Conservation (phyloP, 805 yeast genomes). For the Barnettozyma pratensis region DNA sequence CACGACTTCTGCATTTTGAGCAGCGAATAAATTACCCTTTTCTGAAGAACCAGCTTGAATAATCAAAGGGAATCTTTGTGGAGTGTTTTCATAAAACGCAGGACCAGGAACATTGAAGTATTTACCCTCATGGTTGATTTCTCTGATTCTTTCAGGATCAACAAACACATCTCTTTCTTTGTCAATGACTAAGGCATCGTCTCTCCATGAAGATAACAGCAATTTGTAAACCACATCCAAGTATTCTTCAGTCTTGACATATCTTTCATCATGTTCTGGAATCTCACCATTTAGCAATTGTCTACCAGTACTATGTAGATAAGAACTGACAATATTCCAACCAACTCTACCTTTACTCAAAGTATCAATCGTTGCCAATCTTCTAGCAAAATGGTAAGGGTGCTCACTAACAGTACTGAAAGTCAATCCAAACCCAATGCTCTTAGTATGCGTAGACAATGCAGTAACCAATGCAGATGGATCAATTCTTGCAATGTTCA, state of each 20-base stretch:
- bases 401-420: slow-evolving; percentile 36
- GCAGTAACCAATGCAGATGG: slow-evolving; percentile 35
- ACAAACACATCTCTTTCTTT: slow-evolving; percentile 22
- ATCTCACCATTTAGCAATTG: slow-evolving; percentile 29
- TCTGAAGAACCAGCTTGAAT: slow-evolving; percentile 41
- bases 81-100: slow-evolving; percentile 35
- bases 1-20: slow-evolving; percentile 38
- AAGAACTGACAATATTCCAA: slow-evolving; percentile 38
- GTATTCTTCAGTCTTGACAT: slow-evolving; percentile 34
- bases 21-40: slow-evolving; percentile 36
- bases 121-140: slow-evolving; percentile 35
- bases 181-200: slow-evolving; percentile 25
- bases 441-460: slow-evolving; percentile 36
- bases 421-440: slow-evolving; percentile 33
- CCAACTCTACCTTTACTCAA: slow-evolving; percentile 37
- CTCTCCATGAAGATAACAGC: slow-evolving; percentile 34
- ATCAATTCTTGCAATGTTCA: slow-evolving; percentile 30
- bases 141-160: slow-evolving; percentile 31
- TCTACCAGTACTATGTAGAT: slow-evolving; percentile 34
- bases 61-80: slow-evolving; percentile 39
- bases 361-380: slow-evolving; percentile 36
- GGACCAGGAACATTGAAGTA: slow-evolving; percentile 38
- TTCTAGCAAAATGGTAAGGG: slow-evolving; percentile 35
- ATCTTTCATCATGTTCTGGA: slow-evolving; percentile 35
- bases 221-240: slow-evolving; percentile 32